phyloP scores from a whole-genome alignment of 352 stramenopile genomes.

The Pythium monospermum region DNA sequence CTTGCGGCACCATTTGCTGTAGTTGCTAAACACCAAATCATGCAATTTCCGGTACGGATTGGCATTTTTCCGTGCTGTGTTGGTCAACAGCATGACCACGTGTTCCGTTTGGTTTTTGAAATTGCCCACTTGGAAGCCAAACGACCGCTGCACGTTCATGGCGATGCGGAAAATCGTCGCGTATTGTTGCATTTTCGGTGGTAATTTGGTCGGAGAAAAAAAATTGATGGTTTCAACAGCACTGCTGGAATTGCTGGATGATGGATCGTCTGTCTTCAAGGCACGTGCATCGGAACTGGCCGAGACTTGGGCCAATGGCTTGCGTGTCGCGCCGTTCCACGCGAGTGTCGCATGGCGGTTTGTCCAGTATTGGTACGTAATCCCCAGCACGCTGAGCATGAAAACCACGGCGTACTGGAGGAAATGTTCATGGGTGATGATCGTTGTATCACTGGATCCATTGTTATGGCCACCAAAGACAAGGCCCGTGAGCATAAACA shows the following conservation, averaged over 20 bases:
- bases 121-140: constrained; percentile 80
- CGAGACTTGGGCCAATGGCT: constrained; percentile 47
- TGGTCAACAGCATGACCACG: constrained; percentile 94
- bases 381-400: constrained; percentile 30
- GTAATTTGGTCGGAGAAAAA: constrained; percentile 65
- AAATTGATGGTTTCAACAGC: constrained; percentile 72
- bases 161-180: constrained; percentile 77
- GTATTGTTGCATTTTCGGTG: constrained; percentile 82
- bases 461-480: constrained; percentile 61
- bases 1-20: constrained; percentile 86
- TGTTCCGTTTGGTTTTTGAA: constrained; percentile 97
- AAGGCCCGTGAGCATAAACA: constrained; percentile 64
- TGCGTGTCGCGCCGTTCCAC: constrained; percentile 26
- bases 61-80: constrained; percentile 73
- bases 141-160: constrained; percentile 81
- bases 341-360: constrained; percentile 29
- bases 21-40: constrained; percentile 83
- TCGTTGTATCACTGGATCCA: constrained; percentile 30
- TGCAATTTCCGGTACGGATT: constrained; percentile 86
- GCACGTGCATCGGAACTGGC: constrained; percentile 75
- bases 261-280: constrained; percentile 43
- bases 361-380: constrained; percentile 45
- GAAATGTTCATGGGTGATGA: constrained; percentile 58
- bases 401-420: constrained; percentile 57
- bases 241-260: no score